These are phyloP conservation scores for Pythium chondricola DNA, from an alignment of 352 stramenopile species.

Conservation along the genomic window DNA sequence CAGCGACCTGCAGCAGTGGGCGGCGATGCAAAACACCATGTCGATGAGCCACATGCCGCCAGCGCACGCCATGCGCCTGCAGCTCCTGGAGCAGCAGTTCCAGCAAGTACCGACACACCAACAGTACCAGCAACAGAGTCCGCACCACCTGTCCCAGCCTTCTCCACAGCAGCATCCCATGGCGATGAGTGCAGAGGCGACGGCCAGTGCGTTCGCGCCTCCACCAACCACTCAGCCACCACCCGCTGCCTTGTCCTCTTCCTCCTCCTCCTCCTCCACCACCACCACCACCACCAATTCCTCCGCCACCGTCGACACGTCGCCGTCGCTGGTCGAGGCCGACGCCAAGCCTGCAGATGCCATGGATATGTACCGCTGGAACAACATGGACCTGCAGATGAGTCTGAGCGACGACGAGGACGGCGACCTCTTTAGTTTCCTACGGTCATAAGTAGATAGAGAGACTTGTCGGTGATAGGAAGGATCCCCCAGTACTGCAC, in stretches of 20 bases:
- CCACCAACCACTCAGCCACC: slow-evolving; percentile 4
- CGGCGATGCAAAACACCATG: slow-evolving; percentile 21
- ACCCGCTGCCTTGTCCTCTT: neutral
- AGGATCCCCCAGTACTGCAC: slow-evolving; percentile 5
- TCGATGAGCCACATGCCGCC: slow-evolving; percentile 16
- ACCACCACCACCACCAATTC: neutral
- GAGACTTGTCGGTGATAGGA: neutral
- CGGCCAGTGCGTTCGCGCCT: neutral
- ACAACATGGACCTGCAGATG: slow-evolving; percentile 79
- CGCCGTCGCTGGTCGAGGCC: neutral
- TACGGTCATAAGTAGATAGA: slow-evolving; percentile 51
- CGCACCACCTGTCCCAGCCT: slow-evolving; percentile 1
- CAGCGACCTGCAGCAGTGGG: slow-evolving; percentile 22
- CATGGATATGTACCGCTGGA: slow-evolving; percentile 72
- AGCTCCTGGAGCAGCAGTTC: slow-evolving; percentile 11
- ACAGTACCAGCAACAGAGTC: slow-evolving; percentile 7
- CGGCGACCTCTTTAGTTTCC: slow-evolving; percentile 76
- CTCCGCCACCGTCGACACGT: neutral
- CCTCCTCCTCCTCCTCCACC: neutral
- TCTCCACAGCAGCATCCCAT: neutral
- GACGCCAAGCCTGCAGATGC: neutral
- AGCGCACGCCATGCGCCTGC: slow-evolving; percentile 11
- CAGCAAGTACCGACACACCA: slow-evolving; percentile 8
- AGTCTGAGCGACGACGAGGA: slow-evolving; percentile 65
- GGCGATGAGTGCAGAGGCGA: neutral